phyloP scores from a whole-genome alignment of 495 filamentous ascomycete species.

The Tuber microsphaerosporum region DNA sequence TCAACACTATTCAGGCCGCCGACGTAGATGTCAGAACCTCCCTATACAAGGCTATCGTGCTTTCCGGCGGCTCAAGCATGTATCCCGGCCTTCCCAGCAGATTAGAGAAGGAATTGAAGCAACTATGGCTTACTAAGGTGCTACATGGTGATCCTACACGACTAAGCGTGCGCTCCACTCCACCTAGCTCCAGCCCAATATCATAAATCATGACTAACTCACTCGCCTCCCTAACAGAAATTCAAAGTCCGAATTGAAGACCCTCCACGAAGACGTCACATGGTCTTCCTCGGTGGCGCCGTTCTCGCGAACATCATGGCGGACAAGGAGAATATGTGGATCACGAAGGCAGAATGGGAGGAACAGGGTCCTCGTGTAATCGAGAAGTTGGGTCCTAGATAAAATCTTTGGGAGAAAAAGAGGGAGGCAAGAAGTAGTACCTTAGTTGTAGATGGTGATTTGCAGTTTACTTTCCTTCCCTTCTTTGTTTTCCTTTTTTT shows the following conservation, averaged over 20 bases:
- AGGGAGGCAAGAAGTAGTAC: background rate
- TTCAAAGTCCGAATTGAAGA: slow-evolving; percentile 99
- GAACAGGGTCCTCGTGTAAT: slow-evolving; percentile 81
- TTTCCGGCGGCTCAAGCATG: slow-evolving; percentile 96
- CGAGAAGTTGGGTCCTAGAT: slow-evolving; percentile 81
- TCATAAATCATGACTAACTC: background rate
- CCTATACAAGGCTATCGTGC: slow-evolving; percentile 92
- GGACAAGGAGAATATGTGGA: slow-evolving; percentile 98
- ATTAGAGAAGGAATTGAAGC: slow-evolving; percentile 96
- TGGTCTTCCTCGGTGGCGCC: slow-evolving; percentile 97
- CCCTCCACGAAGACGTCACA: slow-evolving; percentile 88
- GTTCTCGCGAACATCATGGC: slow-evolving; percentile 98
- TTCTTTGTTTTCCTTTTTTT: background rate
- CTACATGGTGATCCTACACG: slow-evolving; percentile 83
- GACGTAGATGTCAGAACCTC: slow-evolving; percentile 90
- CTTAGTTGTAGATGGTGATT: background rate
- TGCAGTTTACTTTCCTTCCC: background rate
- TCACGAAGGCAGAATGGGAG: slow-evolving; percentile 90
- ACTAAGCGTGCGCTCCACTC: slow-evolving; percentile 56
- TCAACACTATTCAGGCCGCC: slow-evolving; percentile 94
- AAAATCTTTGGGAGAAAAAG: slow-evolving; percentile 5
- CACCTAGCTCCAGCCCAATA: background rate
- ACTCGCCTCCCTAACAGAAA: slow-evolving; percentile 53
- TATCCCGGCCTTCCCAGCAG: slow-evolving; percentile 91
- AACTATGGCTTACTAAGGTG: slow-evolving; percentile 92